These are phyloP conservation scores for Penicillium pulvis DNA, from an alignment of 495 filamentous ascomycete genomes.

Conservation along the genomic window DNA sequence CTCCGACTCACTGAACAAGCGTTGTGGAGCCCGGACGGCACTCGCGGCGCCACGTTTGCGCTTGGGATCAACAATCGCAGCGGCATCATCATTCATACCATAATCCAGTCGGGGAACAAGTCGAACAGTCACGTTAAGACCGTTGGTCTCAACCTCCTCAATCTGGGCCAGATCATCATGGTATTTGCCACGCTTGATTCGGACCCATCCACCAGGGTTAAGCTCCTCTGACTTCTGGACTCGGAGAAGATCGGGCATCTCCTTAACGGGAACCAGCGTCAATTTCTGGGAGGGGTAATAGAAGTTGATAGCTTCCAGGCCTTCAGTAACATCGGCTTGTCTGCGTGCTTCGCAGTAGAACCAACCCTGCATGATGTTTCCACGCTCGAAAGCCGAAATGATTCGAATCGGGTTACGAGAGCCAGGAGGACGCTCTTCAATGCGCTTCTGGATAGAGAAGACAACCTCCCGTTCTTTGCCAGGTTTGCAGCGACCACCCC, in stretches of 20 bases:
- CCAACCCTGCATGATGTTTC: constrained; percentile 84
- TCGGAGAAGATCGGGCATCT: constrained; percentile 94
- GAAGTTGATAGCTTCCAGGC: constrained; percentile 79
- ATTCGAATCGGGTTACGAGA: constrained; percentile 78
- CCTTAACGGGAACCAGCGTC: constrained; percentile 88
- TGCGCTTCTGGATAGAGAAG: constrained; percentile 80
- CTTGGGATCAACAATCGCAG: constrained; percentile 61
- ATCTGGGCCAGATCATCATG: constrained; percentile 90
- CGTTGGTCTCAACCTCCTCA: constrained; percentile 89
- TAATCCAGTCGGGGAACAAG: constrained; percentile 93
- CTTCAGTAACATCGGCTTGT: constrained; percentile 80
- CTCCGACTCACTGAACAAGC: constrained; percentile 91
- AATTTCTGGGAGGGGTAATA: constrained; percentile 83
- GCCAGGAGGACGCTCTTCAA: constrained; percentile 69
- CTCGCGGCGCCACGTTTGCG: constrained; percentile 70
- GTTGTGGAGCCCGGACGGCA: constrained; percentile 74
- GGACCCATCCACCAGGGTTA: constrained; percentile 86
- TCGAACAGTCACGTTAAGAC: constrained; percentile 80
- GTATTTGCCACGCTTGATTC: constrained; percentile 83
- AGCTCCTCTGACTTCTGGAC: constrained; percentile 85
- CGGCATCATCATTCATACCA: constrained; percentile 76
- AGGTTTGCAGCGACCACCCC: constrained; percentile 88
- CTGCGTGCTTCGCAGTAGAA: constrained; percentile 91
- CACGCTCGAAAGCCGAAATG: constrained; percentile 87
- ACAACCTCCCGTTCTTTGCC: constrained; percentile 94